Percentiles rank a stretch among this genome's conserved stretches.
Conservation (phyloP, 2,329 filamentous ascomycete species). For the Balansia obtecta region DNA sequence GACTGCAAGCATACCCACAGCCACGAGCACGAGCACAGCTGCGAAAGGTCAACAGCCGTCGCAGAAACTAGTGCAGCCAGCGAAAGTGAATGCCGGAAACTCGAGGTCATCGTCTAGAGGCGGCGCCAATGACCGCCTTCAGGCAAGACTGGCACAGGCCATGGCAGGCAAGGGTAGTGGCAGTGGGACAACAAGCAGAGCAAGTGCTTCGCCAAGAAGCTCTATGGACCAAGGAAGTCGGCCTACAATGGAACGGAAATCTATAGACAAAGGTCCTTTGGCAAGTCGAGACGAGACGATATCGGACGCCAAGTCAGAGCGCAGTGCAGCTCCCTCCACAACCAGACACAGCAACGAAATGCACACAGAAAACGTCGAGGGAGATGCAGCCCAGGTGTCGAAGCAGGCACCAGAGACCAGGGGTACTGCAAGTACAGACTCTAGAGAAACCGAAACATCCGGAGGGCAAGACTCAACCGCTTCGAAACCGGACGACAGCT, state of each 20-base stretch:
- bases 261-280: conserved; percentile 12
- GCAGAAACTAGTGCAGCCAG: conserved; percentile 15
- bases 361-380: not conserved
- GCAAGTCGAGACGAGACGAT: not conserved
- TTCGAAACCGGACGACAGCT: not conserved
- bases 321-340: not conserved
- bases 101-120: conserved; percentile 53
- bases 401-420: not conserved
- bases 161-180: conserved; percentile 54
- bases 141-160: conserved; percentile 80
- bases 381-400: not conserved
- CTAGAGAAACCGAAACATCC: not conserved
- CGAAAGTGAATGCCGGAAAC: conserved; percentile 22
- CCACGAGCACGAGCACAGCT: not conserved
- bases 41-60: conserved; percentile 15
- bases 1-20: not conserved
- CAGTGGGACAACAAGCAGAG: conserved; percentile 31
- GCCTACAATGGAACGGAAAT: conserved; percentile 16
- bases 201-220: conserved; percentile 19
- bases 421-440: not conserved
- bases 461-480: not conserved
- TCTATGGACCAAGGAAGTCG: conserved; percentile 22
- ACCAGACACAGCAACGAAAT: not conserved
- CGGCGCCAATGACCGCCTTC: conserved; percentile 66
- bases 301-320: not conserved